Base-by-base conservation (phyloP, 75 land plant genomes). In the Picea glauca region DNA sequence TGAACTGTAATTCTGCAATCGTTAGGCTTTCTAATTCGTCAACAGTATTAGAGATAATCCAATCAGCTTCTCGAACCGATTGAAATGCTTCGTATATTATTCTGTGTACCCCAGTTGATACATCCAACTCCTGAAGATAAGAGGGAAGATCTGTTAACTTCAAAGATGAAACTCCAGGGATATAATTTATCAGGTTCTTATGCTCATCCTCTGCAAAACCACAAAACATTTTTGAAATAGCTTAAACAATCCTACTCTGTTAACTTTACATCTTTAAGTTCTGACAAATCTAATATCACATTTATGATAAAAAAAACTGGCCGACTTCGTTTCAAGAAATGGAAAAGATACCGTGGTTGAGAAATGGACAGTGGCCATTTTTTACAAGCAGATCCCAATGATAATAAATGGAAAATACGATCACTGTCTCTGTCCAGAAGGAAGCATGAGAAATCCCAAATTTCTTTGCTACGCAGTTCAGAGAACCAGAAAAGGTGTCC, bases 371-470 rank as follows among this genome's bases (percentile, higher is more conserved):
- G 31, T 88, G 87, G n/a, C 85, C 81, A 61, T 88, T 32, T 6
- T 30, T 31, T 60, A 32, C 62, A 1, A 83, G 87, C 9, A 85
- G 77, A 40, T 80, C 81, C 79, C 78, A 56, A 63, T 88, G 87
- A 62, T 80, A 83, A 61, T 88, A 76, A 1, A 83, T 74, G 0
- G 84, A 74, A 67, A 80, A 78, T 15, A 85, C 77, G 20, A 85
- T 58, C 33, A 83, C 85, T 7, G 84, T 80, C 72, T 88, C 83
- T 12, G 83, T 88, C 84, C 84, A 88, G 54, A 88, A 85, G 0
- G 83, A 80, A 2, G 77, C 82, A 58, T 76, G 59, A 14, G 84
- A 78, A n/a, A 88, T 58, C 20, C 64, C 60, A 60, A 82, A 76
- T 78, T 83, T 85, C 57, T 72, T 78, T 23, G 85, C 82, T 9